Base-by-base conservation (phyloP, 768 basidiomycete genomes). In the Trametes meyenii region DNA sequence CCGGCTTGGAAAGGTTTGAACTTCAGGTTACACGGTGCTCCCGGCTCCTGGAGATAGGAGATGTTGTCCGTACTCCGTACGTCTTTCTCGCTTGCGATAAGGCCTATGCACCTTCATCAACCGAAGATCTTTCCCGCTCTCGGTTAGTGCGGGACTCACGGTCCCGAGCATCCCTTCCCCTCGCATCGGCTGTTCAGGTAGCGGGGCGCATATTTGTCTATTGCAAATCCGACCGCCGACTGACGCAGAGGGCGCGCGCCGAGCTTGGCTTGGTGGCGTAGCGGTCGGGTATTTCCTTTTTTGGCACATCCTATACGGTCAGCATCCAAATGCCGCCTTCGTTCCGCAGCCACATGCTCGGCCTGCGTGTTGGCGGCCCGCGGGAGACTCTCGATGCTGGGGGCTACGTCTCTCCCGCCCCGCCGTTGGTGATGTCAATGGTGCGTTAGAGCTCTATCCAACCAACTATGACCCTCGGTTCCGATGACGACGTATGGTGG, bases 281-380 rank as follows among this genome's bases (percentile, higher is more conserved):
- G 16, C 26, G 21, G 57, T 51, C 57, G 57, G 57, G 29, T 58
- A 58, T 58, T 58, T 44, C 57, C 57, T 29, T 3, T 43, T 58
- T 35, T 29, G 57, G 57, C 13, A 21, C 35, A 17, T 36, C 48
- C 49, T 23, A 24, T 16, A n/a, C 39, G 21, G 49, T 58, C 23
- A 51, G 7, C n/a, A 26, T 58, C 50, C 24, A 48, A 17, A 50
- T 50, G 17, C 49, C 39, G 40, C 49, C 38, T 39, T 13, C 36
- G 17, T 29, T 58, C 56, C 56, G 38, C 56, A 0, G 14, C 26
- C 16, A n/a, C 16, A 1, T 33, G 29, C 29, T 33, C 29, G 29
- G 29, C 29, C 4, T 33, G 8, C 29, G n/a, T n/a, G n/a, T 33
- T 8, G 29, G 29, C 8, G 29, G 29, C 4, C 29, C 29, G 29